Percentiles rank a stretch among this genome's conserved stretches.
Evolutionary conservation across 2,329 filamentous ascomycete species (phyloP).

Genomic region (Trichoderma sp.): DNA sequence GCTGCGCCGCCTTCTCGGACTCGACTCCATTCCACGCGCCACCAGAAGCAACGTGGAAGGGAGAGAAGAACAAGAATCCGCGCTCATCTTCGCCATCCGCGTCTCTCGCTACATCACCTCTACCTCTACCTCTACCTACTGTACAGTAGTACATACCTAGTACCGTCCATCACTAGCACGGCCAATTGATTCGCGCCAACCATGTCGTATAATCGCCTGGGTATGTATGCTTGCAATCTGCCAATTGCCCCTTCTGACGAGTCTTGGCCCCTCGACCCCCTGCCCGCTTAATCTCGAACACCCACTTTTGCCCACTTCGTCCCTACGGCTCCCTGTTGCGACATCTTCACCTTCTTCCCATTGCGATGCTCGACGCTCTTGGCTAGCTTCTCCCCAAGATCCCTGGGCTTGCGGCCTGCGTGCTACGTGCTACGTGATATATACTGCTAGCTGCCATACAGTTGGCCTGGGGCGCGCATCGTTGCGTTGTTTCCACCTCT

Average conservation of each 20-base stretch:
- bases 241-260: slow-evolving; percentile 31
- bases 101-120: neutral
- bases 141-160: too few species aligned
- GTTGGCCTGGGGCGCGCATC: slow-evolving; percentile 13
- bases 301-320: slow-evolving; percentile 26
- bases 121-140: neutral
- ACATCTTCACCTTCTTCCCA: slow-evolving; percentile 18
- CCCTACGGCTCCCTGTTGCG: slow-evolving; percentile 19
- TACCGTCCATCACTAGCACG: neutral
- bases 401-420: neutral
- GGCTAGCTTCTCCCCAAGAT: slow-evolving; percentile 21
- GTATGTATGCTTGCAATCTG: slow-evolving; percentile 54
- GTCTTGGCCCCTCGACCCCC: slow-evolving; percentile 31
- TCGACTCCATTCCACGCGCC: slow-evolving; percentile 20
- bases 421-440: neutral
- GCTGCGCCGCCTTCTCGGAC: slow-evolving; percentile 16
- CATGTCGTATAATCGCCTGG: slow-evolving; percentile 77
- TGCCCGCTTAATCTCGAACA: slow-evolving; percentile 30
- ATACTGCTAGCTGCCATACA: neutral
- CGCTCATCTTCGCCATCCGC: neutral
- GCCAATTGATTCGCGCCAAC: slow-evolving; percentile 31
- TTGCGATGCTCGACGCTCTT: slow-evolving; percentile 18
- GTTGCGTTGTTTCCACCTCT: slow-evolving; percentile 4
- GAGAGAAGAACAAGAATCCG: neutral
- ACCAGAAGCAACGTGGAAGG: slow-evolving; percentile 21